phyloP scores from a whole-genome alignment of 1,139 yeast species.

The Entelexis paramagnoliae region DNA sequence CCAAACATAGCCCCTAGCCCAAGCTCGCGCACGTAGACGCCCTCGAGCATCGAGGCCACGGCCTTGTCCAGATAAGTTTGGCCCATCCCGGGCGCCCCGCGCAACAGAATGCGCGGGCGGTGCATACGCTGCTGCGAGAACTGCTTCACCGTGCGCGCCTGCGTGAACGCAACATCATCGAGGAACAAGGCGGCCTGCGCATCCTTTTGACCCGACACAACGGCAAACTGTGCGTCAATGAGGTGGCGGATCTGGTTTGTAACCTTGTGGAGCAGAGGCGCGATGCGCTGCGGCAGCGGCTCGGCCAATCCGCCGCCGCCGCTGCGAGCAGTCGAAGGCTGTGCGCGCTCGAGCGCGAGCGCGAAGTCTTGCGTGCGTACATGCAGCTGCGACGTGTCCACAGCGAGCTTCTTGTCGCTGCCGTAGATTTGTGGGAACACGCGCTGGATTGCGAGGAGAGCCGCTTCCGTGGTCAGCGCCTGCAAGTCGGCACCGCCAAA shows the following conservation, averaged over 20 bases:
- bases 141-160: slow-evolving; percentile 28
- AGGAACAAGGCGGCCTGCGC: slow-evolving; percentile 16
- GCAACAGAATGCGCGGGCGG: slow-evolving; percentile 67
- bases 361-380: slow-evolving; percentile 84
- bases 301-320: slow-evolving; percentile 15
- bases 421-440: slow-evolving; percentile 87
- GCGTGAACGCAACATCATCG: slow-evolving; percentile 11
- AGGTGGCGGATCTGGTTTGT: neutral
- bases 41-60: slow-evolving; percentile 70
- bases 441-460: slow-evolving; percentile 81
- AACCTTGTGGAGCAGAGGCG: slow-evolving; percentile 42
- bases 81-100: slow-evolving; percentile 77
- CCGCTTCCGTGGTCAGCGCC: slow-evolving; percentile 93
- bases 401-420: slow-evolving; percentile 59
- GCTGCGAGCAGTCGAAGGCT: slow-evolving; percentile 79
- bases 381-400: slow-evolving; percentile 59
- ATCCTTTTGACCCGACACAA: slow-evolving; percentile 1
- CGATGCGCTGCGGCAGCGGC: slow-evolving; percentile 66
- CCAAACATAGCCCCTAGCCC: slow-evolving; percentile 52
- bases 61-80: slow-evolving; percentile 83
- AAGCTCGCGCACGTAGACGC: slow-evolving; percentile 76
- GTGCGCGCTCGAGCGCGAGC: slow-evolving; percentile 72
- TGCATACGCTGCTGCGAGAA: slow-evolving; percentile 56
- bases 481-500: slow-evolving; percentile 97
- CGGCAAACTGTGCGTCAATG: slow-evolving; percentile 10